Evolutionary conservation across 148 eudicot species (phyloP).

Genomic region (Suaeda aralocaspica): DNA sequence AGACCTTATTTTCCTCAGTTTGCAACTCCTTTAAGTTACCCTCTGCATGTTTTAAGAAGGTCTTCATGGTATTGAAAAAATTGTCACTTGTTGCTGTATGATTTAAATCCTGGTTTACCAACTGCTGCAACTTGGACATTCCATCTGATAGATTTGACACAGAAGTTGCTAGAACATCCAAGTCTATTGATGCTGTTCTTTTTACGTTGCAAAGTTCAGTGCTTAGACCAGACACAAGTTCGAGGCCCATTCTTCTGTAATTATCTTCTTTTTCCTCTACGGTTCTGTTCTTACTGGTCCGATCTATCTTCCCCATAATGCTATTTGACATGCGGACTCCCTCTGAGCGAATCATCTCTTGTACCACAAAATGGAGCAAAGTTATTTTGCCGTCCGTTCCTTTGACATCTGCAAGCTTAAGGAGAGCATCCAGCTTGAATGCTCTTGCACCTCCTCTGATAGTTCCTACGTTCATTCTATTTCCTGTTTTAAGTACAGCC

Average conservation of each 20-base stretch:
- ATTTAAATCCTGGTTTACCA: constrained; percentile 40
- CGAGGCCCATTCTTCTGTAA: constrained; percentile 91
- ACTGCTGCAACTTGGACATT: constrained; percentile 45
- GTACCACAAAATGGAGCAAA: constrained; percentile 92
- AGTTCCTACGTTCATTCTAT: constrained; percentile 93
- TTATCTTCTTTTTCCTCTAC: constrained; percentile 65
- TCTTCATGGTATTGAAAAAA: constrained; percentile 55
- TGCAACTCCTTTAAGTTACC: constrained; percentile 53
- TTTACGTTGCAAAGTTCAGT: constrained; percentile 87
- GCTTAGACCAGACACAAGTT: constrained; percentile 79
- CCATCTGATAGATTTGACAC: constrained; percentile 77
- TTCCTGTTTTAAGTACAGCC: constrained; percentile 96
- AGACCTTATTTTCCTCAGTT: constrained; percentile 65
- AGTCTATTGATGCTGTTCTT: constrained; percentile 84
- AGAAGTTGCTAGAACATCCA: constrained; percentile 85
- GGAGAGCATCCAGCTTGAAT: constrained; percentile 93
- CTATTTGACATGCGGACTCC: constrained; percentile 79
- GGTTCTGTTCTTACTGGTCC: constrained; percentile 36
- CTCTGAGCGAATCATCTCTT: constrained; percentile 77
- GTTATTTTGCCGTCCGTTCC: constrained; percentile 94
- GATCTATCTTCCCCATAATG: constrained; percentile 86
- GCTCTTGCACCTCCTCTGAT: constrained; percentile 97
- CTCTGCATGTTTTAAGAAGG: constrained; percentile 57
- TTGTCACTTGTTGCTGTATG: constrained; percentile 31
- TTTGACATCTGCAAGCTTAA: constrained; percentile 94